These are phyloP conservation scores for Hyaloscypha variabilis DNA, from an alignment of 495 filamentous ascomycete genomes.

Conservation along the genomic window DNA sequence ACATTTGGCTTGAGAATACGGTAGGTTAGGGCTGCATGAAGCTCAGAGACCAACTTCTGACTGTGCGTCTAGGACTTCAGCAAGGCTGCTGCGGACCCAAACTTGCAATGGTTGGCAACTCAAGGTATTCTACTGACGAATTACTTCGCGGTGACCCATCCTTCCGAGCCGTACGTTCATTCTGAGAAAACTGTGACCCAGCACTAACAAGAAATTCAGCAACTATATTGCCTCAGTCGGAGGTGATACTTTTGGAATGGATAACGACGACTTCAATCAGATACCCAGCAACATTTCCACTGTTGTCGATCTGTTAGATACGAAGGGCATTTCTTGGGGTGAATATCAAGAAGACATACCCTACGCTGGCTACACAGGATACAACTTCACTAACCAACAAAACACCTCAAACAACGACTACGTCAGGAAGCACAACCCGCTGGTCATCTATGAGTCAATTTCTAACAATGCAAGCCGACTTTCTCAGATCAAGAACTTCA, in stretches of 20 bases:
- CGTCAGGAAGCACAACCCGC: constrained; percentile 75
- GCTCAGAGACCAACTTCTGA: not conserved
- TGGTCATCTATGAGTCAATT: constrained; percentile 63
- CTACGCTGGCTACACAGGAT: constrained; percentile 68
- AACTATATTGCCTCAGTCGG: constrained; percentile 68
- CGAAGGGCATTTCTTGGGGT: constrained; percentile 67
- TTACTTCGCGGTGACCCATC: constrained; percentile 65
- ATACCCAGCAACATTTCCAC: constrained; percentile 66
- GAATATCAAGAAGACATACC: constrained; percentile 71
- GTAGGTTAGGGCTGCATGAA: constrained; percentile 42
- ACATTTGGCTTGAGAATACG: constrained; percentile 76
- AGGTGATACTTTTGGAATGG: constrained; percentile 71
- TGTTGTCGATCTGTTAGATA: constrained; percentile 70
- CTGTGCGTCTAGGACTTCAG: constrained; percentile 40
- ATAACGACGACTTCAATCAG: constrained; percentile 62
- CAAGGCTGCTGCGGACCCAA: constrained; percentile 39
- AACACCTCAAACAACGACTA: constrained; percentile 58
- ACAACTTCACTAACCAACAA: constrained; percentile 55
- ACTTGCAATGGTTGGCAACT: constrained; percentile 53
- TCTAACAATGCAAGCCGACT: constrained; percentile 56
- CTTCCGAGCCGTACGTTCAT: constrained; percentile 55
- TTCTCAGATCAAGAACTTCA: constrained; percentile 67
- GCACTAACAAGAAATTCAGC: no score
- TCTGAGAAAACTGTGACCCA: not conserved
- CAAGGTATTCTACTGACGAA: constrained; percentile 68